phyloP scores from a whole-genome alignment of 2,329 filamentous ascomycete species.

The Aureobasidium vineae region DNA sequence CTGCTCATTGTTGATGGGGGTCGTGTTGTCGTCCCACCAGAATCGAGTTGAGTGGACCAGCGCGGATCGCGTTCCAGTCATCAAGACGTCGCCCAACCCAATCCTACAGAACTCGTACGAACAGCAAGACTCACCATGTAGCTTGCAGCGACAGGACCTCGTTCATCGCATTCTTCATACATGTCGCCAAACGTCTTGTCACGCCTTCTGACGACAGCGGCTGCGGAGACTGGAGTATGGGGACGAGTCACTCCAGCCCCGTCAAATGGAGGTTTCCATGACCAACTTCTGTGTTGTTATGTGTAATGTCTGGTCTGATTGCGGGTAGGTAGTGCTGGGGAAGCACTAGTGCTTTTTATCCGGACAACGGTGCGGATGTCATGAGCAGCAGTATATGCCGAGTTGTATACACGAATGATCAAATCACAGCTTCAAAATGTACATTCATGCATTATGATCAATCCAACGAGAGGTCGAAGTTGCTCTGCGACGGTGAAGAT shows the following conservation, averaged over 20 bases:
- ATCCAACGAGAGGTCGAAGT: background rate
- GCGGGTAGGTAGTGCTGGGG: conserved; percentile 18
- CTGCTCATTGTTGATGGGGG: conserved; percentile 62
- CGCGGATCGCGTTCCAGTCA: background rate
- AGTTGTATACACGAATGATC: background rate
- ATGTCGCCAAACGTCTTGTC: background rate
- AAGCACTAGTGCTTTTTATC: conserved; percentile 23
- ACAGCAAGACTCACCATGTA: background rate
- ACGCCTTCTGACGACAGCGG: background rate
- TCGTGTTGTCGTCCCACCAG: conserved; percentile 44
- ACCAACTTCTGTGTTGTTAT: conserved; percentile 18
- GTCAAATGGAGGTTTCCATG: conserved; percentile 3
- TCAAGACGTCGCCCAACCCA: background rate
- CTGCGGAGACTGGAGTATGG: conserved; percentile 21
- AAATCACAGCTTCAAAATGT: background rate
- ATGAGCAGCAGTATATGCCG: conserved; percentile 11
- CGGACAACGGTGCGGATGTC: conserved; percentile 11
- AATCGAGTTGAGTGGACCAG: background rate
- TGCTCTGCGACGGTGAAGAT: background rate
- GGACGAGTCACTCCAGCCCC: background rate
- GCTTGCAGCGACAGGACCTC: background rate
- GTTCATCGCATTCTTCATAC: background rate
- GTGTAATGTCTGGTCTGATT: conserved; percentile 19
- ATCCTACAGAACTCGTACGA: background rate
- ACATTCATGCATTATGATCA: background rate